Evolutionary conservation across 805 yeast species (phyloP).

Genomic region (Phaffomyces antillensis): DNA sequence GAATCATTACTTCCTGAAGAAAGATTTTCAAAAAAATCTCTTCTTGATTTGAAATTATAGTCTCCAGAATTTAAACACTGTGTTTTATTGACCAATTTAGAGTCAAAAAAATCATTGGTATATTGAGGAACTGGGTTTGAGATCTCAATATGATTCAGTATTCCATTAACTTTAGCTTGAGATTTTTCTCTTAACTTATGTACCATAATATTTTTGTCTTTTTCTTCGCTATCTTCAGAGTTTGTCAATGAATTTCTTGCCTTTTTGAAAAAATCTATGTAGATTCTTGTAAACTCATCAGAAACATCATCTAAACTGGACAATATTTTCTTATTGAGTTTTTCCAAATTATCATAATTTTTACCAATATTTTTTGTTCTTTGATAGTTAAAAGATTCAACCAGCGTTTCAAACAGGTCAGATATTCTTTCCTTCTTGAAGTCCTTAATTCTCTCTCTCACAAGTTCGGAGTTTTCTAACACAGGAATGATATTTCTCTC

Average conservation of each 20-base stretch:
- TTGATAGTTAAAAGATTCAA: slow-evolving; percentile 13
- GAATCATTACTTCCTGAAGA: neutral
- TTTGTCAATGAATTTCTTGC: neutral
- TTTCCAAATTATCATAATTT: neutral
- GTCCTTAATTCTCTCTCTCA: slow-evolving; percentile 8
- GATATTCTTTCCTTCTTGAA: slow-evolving; percentile 13
- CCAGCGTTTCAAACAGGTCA: slow-evolving; percentile 10
- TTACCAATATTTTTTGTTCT: neutral
- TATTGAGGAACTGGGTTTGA: neutral
- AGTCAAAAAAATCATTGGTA: neutral
- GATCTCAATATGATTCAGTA: slow-evolving; percentile 9
- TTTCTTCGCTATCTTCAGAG: neutral
- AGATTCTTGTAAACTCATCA: slow-evolving; percentile 6
- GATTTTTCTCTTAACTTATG: neutral
- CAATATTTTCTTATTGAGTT: neutral
- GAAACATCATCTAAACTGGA: neutral
- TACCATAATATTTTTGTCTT: neutral
- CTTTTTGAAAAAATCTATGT: slow-evolving; percentile 3
- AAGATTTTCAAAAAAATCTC: slow-evolving; percentile 14
- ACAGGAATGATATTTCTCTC: slow-evolving; percentile 13
- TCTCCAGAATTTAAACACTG: neutral
- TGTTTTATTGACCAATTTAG: neutral
- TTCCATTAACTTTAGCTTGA: neutral
- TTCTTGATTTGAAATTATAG: slow-evolving; percentile 9
- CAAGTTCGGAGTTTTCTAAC: slow-evolving; percentile 4